Conservation (phyloP, 2,329 filamentous ascomycete species). For the Aspergillus proliferans region DNA sequence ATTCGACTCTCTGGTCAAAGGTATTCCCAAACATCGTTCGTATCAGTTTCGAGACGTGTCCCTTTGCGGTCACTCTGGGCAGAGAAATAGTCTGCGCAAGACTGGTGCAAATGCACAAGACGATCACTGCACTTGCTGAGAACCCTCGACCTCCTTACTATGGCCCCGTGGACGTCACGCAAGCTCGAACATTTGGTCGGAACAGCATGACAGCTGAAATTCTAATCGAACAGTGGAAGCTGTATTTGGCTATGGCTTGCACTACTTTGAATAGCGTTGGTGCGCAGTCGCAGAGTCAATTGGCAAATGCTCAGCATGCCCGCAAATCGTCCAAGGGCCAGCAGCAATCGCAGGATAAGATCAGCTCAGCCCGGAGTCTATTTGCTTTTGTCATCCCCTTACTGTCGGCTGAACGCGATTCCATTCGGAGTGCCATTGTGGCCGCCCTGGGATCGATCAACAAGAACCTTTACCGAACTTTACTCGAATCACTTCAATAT, state of each 20-base stretch:
- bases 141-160: constrained; percentile 51
- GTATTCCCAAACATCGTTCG: constrained; percentile 93
- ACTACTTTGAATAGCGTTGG: constrained; percentile 86
- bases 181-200: constrained; percentile 37
- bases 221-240: constrained; percentile 93
- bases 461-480: constrained; percentile 80
- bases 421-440: constrained; percentile 84
- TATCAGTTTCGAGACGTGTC: constrained; percentile 83
- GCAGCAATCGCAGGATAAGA: constrained; percentile 64
- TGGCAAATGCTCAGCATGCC: constrained; percentile 63
- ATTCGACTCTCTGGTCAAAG: constrained; percentile 94
- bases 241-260: constrained; percentile 95
- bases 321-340: constrained; percentile 70
- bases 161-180: constrained; percentile 28
- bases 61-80: constrained; percentile 82
- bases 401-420: constrained; percentile 69
- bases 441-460: constrained; percentile 92
- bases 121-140: constrained; percentile 73
- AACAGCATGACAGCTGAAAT: constrained; percentile 71
- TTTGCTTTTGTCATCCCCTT: constrained; percentile 91
- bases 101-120: constrained; percentile 85
- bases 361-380: constrained; percentile 78
- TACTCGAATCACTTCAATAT: constrained; percentile 83
- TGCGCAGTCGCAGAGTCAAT: constrained; percentile 52
- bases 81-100: constrained; percentile 89